Evolutionary conservation across 2,329 filamentous ascomycete genomes (phyloP).

Genomic region (Fusarium abutilonis): DNA sequence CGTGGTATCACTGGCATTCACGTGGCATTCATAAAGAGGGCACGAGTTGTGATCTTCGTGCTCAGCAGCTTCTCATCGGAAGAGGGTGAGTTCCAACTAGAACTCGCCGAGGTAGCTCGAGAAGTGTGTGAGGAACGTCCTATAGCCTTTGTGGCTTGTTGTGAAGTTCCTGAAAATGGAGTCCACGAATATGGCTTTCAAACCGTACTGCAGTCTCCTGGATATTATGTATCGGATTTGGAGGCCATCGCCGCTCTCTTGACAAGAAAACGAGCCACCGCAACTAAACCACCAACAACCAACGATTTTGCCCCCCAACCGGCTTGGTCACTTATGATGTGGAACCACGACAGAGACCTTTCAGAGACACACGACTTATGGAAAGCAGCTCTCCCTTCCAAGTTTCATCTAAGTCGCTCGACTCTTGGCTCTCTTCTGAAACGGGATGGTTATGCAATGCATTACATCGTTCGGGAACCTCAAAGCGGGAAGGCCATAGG

Average conservation of each 20-base stretch:
- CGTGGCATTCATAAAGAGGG: conserved; percentile 68
- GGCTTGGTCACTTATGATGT: conserved; percentile 56
- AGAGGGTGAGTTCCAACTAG: conserved; percentile 62
- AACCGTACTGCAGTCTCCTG: conserved; percentile 61
- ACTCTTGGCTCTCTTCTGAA: conserved; percentile 59
- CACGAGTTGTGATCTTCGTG: conserved; percentile 69
- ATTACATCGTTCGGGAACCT: conserved; percentile 65
- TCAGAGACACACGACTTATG: conserved; percentile 58
- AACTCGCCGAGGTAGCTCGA: conserved; percentile 58
- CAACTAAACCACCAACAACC: conserved; percentile 11
- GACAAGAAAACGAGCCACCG: conserved; percentile 54
- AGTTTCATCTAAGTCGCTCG: conserved; percentile 57
- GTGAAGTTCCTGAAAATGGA: conserved; percentile 54
- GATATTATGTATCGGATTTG: conserved; percentile 60
- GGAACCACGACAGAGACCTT: conserved; percentile 54
- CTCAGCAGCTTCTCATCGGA: conserved; percentile 60
- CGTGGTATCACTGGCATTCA: conserved; percentile 72
- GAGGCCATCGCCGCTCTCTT: conserved; percentile 62
- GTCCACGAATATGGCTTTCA: conserved; percentile 57
- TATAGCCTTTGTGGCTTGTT: conserved; percentile 64
- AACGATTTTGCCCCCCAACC: conserved; percentile 40
- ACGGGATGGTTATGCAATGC: conserved; percentile 65
- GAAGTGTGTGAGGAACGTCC: conserved; percentile 59
- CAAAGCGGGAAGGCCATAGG: conserved; percentile 57
- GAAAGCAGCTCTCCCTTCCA: conserved; percentile 54